A percentile compares a stretch with the other conserved stretches of the same genome.
Conservation (phyloP, 1,284 basidiomycete genomes). For the Fistulinella cinereoalba region DNA sequence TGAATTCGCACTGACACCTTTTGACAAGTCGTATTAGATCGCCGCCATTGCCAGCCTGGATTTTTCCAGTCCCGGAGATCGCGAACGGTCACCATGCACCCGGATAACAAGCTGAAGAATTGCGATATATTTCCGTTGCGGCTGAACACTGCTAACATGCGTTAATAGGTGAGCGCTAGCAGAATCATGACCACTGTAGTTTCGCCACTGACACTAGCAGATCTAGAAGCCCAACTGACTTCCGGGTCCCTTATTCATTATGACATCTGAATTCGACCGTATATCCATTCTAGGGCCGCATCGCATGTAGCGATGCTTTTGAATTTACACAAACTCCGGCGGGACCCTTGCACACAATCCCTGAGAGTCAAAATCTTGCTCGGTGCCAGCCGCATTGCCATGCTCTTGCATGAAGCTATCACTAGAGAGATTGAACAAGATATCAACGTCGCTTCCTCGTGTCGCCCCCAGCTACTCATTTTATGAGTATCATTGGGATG, state of each 20-base stretch:
- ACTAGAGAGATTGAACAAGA: conserved; percentile 17
- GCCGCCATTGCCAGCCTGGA: too few species aligned
- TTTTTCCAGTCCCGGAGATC: too few species aligned
- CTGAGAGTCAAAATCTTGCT: background rate
- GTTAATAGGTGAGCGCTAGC: too few species aligned
- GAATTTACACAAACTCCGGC: too few species aligned
- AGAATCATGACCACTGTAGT: too few species aligned
- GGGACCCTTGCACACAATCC: background rate
- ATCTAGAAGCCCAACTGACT: background rate
- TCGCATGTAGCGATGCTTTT: background rate
- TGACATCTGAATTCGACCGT: background rate
- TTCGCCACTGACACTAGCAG: too few species aligned
- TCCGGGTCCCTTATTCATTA: background rate
- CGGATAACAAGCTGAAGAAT: too few species aligned
- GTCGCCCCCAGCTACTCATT: conserved; percentile 10
- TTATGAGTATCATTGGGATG: conserved; percentile 28
- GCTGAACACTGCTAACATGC: too few species aligned
- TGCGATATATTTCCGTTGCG: too few species aligned
- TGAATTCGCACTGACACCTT: too few species aligned
- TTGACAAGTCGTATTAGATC: too few species aligned
- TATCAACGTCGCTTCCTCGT: conserved; percentile 4
- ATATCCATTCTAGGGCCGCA: background rate
- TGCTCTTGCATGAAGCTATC: conserved; percentile 19
- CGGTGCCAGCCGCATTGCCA: background rate
- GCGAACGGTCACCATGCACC: too few species aligned